phyloP scores from a whole-genome alignment of 73 alveolate species.

The Tetrahymena borealis region DNA sequence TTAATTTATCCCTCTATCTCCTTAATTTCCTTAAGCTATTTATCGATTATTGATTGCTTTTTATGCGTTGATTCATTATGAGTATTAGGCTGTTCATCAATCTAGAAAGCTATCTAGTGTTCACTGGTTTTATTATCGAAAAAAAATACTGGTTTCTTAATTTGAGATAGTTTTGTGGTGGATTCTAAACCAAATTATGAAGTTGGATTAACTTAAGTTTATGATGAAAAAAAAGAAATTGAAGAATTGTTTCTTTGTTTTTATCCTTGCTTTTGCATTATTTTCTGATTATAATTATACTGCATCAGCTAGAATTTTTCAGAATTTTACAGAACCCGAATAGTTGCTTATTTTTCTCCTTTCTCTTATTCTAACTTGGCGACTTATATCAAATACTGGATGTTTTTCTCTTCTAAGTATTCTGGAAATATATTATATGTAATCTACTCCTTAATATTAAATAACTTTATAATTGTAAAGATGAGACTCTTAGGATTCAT shows the following conservation, averaged over 20 bases:
- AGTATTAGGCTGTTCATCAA: background rate
- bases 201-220: background rate
- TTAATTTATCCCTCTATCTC: background rate
- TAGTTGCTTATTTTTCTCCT: background rate
- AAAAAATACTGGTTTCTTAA: background rate
- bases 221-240: background rate
- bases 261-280: background rate
- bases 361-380: background rate
- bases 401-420: background rate
- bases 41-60: background rate
- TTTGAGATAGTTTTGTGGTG: background rate
- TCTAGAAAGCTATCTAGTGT: background rate
- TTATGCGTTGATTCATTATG: background rate
- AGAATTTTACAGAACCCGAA: background rate
- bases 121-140: background rate
- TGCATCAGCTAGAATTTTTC: background rate
- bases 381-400: background rate
- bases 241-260: background rate
- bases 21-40: background rate
- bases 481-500: background rate
- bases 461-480: background rate
- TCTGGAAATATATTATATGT: background rate
- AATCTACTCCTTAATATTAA: background rate
- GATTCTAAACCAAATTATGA: background rate
- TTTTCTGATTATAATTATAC: background rate